Evolutionary conservation across 305 asterid genomes (phyloP), one percentile per base, ranked within the genome.

Genomic region (Plantago coronopus): DNA sequence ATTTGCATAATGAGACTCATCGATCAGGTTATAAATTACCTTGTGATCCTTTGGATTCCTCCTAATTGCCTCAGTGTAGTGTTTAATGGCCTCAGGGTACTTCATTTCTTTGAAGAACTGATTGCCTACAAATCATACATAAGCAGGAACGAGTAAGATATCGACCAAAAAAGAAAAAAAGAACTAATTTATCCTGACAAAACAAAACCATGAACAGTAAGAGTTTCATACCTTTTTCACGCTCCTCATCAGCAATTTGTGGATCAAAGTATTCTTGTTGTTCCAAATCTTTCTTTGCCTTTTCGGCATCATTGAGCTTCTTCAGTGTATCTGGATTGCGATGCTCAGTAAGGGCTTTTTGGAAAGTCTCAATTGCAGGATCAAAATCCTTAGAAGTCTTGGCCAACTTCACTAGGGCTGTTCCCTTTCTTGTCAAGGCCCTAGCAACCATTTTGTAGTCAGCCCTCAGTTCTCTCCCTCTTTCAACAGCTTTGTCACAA

Each of bases 291-390:
- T 86, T 91, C 88, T 81, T 91, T 20, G 96, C 93, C 69, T 76
- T 91, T 77, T 88, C 89, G 18, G 96, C 96, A 53, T 91, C 98
- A 55, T 84, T 91, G 42, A 88, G 93, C 73, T 71, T 91, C 72
- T 81, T 91, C 73, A 91, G 57, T 0, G 98, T 91, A 72, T 88
- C 98, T 2, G 98, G 95, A 68, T 91, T 91, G 22, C 98, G 93
- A 68, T 91, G 95, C 76, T 91, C 98, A 0, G 96, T 91, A 4
- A 91, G 78, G 7, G 98, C 95, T 74, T 91, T 91, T 63, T 91
- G 98, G 69, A 86, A 91, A 65, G 86, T 56, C 74, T 88, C 96
- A 42, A 91, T 91, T 11, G 95, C 96, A 54, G 81, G 87, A 2
- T 88, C 95, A 25, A 63, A 91, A 57, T 91, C 98, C 81, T 76